Base-by-base conservation (phyloP, 202 grass and related monocot genomes). In the Tripidium arundinaceum region DNA sequence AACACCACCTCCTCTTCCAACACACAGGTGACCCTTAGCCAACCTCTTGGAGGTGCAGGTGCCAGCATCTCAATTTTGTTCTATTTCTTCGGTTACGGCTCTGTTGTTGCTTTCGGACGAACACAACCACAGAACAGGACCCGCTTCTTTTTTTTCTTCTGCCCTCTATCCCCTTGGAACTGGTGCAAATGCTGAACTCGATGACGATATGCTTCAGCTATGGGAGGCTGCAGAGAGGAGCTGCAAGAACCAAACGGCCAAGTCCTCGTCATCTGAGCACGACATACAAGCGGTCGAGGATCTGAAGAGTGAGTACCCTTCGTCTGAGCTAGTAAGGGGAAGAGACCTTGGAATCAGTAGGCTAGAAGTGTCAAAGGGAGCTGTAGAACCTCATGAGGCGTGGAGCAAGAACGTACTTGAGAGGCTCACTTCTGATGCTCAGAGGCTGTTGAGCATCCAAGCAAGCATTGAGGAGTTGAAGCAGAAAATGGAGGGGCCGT, bases 121-220 rank as follows among this genome's bases (percentile, higher is more conserved):
- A 96, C 81, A 63, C 92, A 99, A 11, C 92, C 90, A 75, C 92
- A 99, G 79, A 99, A 89, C 1, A 80, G 85, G 2, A 25, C 37
- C 72, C 73, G 90, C 83, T 91, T 94, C 83, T 80, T 91, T 8
- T 80, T 80, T 37, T 65, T 65, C 62, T 89, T 75, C 74, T 76
- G 47, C 77, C n/a, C 47, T 81, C 77, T 87, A 89, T 25, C 40
- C 79, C 50, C 66, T 70, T 64, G 69, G 80, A 38, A 70, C 55
- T 58, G 82, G 46, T 54, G 72, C 65, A 79, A 90, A 88, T 74
- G 71, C 68, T 36, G 97, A 91, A 57, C 38, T 87, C 13, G 78
- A 93, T 76, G 97, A 99, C 79, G 88, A 89, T 68, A 93, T 97
- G 88, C 93, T 97, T 84, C 90, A 96, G 66, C 87, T 99, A 24